Conservation (phyloP, 371 early-diverging fungal species). For the Zancudomyces culisetae region DNA sequence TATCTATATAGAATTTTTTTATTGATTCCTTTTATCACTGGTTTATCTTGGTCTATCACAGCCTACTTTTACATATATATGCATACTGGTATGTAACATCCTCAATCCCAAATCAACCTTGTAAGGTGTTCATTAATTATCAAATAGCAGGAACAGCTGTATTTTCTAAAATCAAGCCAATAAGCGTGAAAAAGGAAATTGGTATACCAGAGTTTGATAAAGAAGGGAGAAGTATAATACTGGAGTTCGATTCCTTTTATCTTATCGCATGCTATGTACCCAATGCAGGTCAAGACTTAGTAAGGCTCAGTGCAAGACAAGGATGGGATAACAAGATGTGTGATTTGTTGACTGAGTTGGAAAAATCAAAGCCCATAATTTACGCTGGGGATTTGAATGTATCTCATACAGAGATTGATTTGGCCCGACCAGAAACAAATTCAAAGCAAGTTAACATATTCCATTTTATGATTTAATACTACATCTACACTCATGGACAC, state of each 20-base stretch:
- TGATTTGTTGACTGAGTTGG: slow-evolving; percentile 41
- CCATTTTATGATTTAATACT: not conserved
- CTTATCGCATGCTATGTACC: slow-evolving; percentile 62
- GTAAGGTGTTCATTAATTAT: too few relatives aligned
- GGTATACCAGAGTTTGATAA: slow-evolving; percentile 29
- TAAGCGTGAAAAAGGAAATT: slow-evolving; percentile 38
- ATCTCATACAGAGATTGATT: slow-evolving; percentile 59
- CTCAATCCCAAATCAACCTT: too few relatives aligned
- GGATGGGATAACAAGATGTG: slow-evolving; percentile 50
- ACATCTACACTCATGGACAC: not conserved
- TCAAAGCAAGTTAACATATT: slow-evolving; percentile 16
- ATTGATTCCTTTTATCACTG: too few relatives aligned
- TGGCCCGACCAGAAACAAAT: slow-evolving; percentile 66
- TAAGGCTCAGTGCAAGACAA: slow-evolving; percentile 37
- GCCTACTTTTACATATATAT: too few relatives aligned
- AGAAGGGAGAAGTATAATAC: slow-evolving; percentile 57
- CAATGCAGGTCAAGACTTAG: slow-evolving; percentile 59
- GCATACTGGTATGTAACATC: too few relatives aligned
- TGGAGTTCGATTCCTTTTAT: slow-evolving; percentile 43
- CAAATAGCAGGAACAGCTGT: slow-evolving; percentile 47
- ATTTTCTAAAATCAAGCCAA: slow-evolving; percentile 58
- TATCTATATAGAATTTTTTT: too few relatives aligned
- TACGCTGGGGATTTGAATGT: slow-evolving; percentile 86
- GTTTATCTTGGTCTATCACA: too few relatives aligned
- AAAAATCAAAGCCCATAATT: slow-evolving; percentile 49